These are phyloP conservation scores for Centaurea solstitialis DNA, from an alignment of 129 eudicot species.

Conservation along the genomic window DNA sequence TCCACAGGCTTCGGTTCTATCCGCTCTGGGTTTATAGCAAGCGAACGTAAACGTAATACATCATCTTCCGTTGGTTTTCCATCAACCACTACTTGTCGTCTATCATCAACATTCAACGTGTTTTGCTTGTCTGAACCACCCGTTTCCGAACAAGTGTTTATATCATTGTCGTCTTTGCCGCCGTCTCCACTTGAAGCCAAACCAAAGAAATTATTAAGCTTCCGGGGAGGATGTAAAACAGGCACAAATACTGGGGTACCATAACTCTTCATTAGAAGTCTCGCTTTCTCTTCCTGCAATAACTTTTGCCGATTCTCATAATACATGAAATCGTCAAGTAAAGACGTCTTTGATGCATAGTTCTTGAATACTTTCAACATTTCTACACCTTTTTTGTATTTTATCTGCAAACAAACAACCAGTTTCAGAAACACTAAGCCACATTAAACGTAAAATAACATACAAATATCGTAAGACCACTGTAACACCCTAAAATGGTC, in stretches of 20 bases:
- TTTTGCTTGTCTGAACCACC: conserved; percentile 11
- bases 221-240: conserved; percentile 57
- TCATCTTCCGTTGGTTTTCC: conserved; percentile 28
- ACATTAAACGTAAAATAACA: background rate
- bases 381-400: conserved; percentile 69
- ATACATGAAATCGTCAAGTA: conserved; percentile 91
- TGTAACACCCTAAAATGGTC: background rate
- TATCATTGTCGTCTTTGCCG: conserved; percentile 19
- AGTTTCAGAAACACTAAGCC: background rate
- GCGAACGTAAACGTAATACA: conserved; percentile 42
- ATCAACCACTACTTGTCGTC: conserved; percentile 9
- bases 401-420: conserved; percentile 54
- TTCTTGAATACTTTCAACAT: conserved; percentile 80
- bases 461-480: background rate
- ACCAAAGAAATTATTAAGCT: conserved; percentile 35
- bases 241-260: conserved; percentile 57
- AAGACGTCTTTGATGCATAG: conserved; percentile 61
- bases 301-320: conserved; percentile 83
- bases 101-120: conserved; percentile 5
- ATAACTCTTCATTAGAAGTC: conserved; percentile 51
- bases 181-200: conserved; percentile 35
- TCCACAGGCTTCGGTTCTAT: conserved; percentile 14
- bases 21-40: conserved; percentile 40
- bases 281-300: conserved; percentile 73
- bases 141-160: conserved; percentile 12